A percentile compares a stretch with the other conserved stretches of the same genome.
These are phyloP conservation scores for Fusarium piperis DNA, from an alignment of 2,329 filamentous ascomycete genomes.

Conservation along the genomic window DNA sequence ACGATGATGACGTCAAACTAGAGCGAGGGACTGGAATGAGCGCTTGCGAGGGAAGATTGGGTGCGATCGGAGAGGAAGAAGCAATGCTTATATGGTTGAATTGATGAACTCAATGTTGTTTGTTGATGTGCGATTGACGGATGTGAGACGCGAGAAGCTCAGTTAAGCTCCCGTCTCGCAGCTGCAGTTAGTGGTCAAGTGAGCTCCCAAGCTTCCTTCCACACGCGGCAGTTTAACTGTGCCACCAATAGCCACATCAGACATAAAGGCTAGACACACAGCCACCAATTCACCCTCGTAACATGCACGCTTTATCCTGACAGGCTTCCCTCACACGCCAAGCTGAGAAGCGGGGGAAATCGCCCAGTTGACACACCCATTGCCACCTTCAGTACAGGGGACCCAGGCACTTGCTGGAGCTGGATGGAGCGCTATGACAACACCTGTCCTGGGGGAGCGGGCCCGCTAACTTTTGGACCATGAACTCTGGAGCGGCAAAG, in stretches of 20 bases:
- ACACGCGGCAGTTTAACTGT: background rate
- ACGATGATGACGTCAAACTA: conserved; percentile 17
- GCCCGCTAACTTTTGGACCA: conserved; percentile 21
- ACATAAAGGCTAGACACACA: background rate
- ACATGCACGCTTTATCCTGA: background rate
- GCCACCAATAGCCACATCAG: background rate
- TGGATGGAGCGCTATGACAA: background rate
- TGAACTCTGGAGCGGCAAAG: background rate
- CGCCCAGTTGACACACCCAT: conserved; percentile 19
- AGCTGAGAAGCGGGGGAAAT: conserved; percentile 31
- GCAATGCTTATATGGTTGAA: background rate
- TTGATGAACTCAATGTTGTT: conserved; percentile 12
- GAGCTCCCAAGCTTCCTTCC: conserved; percentile 25
- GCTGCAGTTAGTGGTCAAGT: conserved; percentile 19
- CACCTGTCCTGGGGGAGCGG: conserved; percentile 13
- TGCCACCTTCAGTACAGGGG: conserved; percentile 15
- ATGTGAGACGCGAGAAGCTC: conserved; percentile 25
- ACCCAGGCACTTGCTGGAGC: conserved; percentile 21
- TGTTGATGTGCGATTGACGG: conserved; percentile 7
- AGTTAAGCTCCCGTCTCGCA: conserved; percentile 22
- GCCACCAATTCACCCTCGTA: no score
- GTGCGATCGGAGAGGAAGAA: background rate
- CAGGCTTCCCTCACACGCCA: conserved; percentile 6
- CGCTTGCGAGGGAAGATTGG: background rate
- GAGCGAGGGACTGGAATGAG: background rate